Conservation (phyloP, 1,284 basidiomycete genomes). For the Rhodotorula sp. region DNA sequence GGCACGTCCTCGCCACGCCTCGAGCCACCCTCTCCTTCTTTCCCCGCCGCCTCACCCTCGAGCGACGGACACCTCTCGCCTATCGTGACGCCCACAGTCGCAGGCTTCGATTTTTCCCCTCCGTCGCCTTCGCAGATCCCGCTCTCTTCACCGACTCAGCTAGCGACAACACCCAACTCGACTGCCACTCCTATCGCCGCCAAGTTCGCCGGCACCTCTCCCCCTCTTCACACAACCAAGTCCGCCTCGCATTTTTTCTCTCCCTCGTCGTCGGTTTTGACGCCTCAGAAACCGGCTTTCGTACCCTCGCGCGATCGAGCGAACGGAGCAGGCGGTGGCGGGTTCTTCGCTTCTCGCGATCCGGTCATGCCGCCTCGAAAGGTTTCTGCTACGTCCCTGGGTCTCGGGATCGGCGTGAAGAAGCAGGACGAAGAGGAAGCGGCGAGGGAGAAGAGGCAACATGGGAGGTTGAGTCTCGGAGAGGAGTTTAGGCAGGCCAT, state of each 20-base stretch:
- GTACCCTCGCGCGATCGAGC: conserved; percentile 4
- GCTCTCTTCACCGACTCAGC: neutral
- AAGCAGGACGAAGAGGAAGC: too few relatives aligned
- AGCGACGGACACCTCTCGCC: neutral
- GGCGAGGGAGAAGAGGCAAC: too few relatives aligned
- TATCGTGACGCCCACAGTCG: neutral
- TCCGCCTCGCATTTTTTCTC: neutral
- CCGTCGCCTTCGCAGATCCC: neutral
- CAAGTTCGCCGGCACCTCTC: neutral
- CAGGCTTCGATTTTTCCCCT: neutral
- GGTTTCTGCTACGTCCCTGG: neutral
- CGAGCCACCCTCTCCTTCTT: neutral
- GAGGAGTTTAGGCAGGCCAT: too few relatives aligned
- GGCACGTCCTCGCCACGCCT: neutral
- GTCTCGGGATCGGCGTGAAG: neutral
- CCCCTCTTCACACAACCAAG: neutral
- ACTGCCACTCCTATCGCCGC: neutral
- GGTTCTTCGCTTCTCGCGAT: conserved; percentile 9
- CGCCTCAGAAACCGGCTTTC: neutral
- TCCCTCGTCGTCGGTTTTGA: neutral
- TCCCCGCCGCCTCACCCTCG: neutral
- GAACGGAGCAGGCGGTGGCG: conserved; percentile 12
- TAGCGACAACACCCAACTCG: neutral
- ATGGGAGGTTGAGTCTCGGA: too few relatives aligned
- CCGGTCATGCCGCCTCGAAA: neutral